Percentiles rank a stretch among this genome's conserved stretches.
Evolutionary conservation across 176 grass and related monocot genomes (phyloP).

Genomic region (Pontederia crassipes): DNA sequence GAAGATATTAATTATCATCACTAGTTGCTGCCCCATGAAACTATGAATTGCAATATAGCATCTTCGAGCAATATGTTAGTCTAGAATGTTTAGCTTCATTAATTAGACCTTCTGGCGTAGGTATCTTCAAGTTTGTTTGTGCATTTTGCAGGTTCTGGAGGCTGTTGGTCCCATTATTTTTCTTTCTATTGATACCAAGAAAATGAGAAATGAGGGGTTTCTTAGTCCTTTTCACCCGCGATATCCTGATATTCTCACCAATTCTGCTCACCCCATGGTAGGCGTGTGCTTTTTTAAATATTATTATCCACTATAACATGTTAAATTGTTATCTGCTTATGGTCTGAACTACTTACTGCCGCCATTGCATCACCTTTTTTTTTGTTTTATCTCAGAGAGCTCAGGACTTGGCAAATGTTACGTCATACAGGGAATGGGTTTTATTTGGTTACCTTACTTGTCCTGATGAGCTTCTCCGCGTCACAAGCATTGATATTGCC

Average conservation of each 20-base stretch:
- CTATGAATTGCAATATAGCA: no score
- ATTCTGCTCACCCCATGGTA: conserved; percentile 97
- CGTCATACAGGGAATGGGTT: conserved; percentile 96
- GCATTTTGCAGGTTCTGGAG: conserved; percentile 67
- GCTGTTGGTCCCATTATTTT: conserved; percentile 95
- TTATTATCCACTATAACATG: not conserved
- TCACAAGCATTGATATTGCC: conserved; percentile 94
- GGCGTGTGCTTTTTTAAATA: conserved; percentile 21
- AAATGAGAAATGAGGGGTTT: conserved; percentile 97
- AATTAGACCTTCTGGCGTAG: not conserved
- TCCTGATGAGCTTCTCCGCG: conserved; percentile 94
- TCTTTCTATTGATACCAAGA: conserved; percentile 97
- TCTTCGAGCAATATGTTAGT: no score
- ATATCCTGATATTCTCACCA: conserved; percentile 98
- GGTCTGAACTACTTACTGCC: not conserved
- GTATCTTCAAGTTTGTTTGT: conserved; percentile 8
- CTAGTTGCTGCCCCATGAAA: conserved; percentile 13
- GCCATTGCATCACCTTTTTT: conserved; percentile 14
- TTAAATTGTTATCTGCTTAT: not conserved
- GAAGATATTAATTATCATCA: not conserved
- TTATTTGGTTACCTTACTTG: conserved; percentile 93
- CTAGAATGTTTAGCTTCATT: no score
- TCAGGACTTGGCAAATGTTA: conserved; percentile 97
- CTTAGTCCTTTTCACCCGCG: conserved; percentile 96
- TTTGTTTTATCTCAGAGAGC: conserved; percentile 60